phyloP scores from a whole-genome alignment of 2,329 filamentous ascomycete species.

The Cryoendolithus antarcticus region DNA sequence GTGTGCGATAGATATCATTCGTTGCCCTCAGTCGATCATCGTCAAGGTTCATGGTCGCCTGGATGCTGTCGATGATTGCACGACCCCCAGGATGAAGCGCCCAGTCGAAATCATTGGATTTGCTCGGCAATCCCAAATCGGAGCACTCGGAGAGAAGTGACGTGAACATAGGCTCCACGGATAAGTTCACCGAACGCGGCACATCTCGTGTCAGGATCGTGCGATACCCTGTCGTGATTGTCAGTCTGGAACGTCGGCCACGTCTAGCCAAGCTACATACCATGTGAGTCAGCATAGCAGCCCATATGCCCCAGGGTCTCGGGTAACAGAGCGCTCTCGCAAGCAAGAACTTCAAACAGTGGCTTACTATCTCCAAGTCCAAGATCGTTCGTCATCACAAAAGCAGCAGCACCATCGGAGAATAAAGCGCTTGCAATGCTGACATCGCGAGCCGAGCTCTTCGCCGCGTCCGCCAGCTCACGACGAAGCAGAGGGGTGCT shows the following conservation, averaged over 20 bases:
- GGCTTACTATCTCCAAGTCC: constrained; percentile 27
- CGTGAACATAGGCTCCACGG: constrained; percentile 4
- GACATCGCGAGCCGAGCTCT: constrained; percentile 49
- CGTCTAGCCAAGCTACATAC: not conserved
- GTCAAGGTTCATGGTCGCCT: constrained; percentile 44
- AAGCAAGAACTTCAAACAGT: constrained; percentile 32
- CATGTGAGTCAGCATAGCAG: not conserved
- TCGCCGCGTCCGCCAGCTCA: constrained; percentile 34
- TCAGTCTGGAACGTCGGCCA: not conserved
- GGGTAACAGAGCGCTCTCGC: constrained; percentile 46
- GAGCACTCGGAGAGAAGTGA: constrained; percentile 1
- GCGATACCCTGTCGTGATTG: constrained; percentile 4
- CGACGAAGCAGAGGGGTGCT: constrained; percentile 44
- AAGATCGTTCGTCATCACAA: constrained; percentile 52
- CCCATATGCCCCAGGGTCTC: constrained; percentile 3
- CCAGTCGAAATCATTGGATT: constrained; percentile 49
- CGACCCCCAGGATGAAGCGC: constrained; percentile 59
- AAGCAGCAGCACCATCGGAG: constrained; percentile 57
- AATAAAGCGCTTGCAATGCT: constrained; percentile 56
- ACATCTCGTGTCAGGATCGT: constrained; percentile 15
- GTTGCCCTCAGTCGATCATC: constrained; percentile 57
- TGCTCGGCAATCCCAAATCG: not conserved
- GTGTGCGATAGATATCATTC: constrained; percentile 55
- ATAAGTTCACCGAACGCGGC: constrained; percentile 1
- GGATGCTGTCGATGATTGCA: constrained; percentile 52